Evolutionary conservation across 2,329 filamentous ascomycete species (phyloP).

Genomic region (Sporothrix protearum): DNA sequence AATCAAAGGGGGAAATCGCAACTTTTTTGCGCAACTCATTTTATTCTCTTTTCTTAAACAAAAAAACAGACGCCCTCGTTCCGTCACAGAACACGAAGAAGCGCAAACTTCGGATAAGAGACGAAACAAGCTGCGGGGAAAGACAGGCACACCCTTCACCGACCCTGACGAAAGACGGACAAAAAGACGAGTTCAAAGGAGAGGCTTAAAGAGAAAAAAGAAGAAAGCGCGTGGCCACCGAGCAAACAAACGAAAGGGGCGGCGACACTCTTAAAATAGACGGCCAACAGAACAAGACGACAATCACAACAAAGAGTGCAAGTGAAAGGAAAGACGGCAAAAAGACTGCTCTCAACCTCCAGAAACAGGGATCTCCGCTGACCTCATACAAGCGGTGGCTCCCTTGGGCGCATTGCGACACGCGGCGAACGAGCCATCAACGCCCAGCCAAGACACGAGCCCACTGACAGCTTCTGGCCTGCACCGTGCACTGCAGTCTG

Average conservation of each 20-base stretch:
- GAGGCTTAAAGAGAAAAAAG: background rate
- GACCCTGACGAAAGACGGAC: background rate
- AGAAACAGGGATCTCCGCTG: background rate
- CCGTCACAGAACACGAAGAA: background rate
- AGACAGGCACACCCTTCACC: background rate
- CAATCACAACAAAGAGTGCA: background rate
- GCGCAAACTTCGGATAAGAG: background rate
- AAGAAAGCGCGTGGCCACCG: background rate
- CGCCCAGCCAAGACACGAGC: background rate
- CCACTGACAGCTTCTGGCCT: background rate
- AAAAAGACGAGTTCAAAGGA: background rate
- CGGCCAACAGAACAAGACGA: background rate
- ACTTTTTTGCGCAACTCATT: background rate
- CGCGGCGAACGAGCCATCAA: background rate
- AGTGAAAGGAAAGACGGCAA: background rate
- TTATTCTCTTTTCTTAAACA: too few relatives aligned
- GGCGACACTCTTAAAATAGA: conserved; percentile 6
- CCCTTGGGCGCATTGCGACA: background rate
- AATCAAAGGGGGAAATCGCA: background rate
- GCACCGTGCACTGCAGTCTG: too few relatives aligned
- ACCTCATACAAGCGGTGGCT: background rate
- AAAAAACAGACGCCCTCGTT: background rate
- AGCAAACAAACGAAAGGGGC: background rate
- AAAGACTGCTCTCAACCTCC: background rate
- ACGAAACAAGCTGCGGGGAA: conserved; percentile 3